Evolutionary conservation across 73 alveolate species (phyloP).

Genomic region (Durusdinium trenchii): DNA sequence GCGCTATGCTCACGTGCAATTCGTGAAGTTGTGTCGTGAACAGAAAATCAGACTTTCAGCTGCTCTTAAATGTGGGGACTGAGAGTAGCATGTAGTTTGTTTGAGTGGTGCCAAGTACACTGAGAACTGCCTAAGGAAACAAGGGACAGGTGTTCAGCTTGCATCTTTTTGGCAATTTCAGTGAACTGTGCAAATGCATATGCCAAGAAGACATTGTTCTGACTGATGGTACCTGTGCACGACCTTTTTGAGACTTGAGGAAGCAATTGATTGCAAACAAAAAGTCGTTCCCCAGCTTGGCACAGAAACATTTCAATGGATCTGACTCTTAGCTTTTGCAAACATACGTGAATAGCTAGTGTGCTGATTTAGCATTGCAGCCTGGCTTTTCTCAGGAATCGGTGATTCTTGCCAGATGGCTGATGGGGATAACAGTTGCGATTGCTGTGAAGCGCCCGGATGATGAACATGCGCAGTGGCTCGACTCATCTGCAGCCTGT

Average conservation of each 20-base stretch:
- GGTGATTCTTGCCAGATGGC: neutral
- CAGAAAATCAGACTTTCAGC: neutral
- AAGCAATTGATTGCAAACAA: neutral
- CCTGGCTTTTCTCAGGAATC: neutral
- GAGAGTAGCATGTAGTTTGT: neutral
- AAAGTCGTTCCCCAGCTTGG: neutral
- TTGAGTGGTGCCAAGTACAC: too few species aligned
- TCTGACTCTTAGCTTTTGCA: neutral
- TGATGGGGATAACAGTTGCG: constrained; percentile 18
- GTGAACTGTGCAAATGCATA: too few species aligned
- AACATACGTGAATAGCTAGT: too few species aligned
- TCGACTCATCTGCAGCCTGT: too few species aligned
- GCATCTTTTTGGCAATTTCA: neutral
- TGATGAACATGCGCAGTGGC: constrained; percentile 16
- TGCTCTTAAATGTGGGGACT: neutral
- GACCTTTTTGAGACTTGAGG: neutral
- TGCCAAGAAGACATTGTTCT: too few species aligned
- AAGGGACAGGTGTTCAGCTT: constrained; percentile 18
- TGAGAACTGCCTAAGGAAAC: neutral
- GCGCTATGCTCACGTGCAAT: neutral
- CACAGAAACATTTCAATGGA: constrained; percentile 31
- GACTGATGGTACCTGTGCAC: too few species aligned
- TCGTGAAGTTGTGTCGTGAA: constrained; percentile 12
- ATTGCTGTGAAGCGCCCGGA: neutral
- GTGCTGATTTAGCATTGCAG: too few species aligned